phyloP scores from a whole-genome alignment of 164 flowering plant genomes.

The Echeveria elegans region DNA sequence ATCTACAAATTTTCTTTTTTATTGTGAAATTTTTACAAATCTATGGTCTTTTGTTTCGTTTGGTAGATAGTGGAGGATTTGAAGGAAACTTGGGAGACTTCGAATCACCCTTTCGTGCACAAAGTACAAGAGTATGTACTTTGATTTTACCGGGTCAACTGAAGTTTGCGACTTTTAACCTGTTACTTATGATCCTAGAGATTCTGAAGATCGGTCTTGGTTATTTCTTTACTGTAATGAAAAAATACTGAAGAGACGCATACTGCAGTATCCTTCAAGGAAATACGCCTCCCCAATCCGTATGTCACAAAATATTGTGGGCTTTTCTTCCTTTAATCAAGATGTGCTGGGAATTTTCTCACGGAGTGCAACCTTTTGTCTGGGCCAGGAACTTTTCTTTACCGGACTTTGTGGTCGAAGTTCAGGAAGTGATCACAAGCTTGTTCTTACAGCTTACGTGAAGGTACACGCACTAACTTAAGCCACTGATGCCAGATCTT shows the following conservation, averaged over 20 bases:
- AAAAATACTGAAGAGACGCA: constrained; percentile 74
- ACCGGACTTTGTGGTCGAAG: constrained; percentile 85
- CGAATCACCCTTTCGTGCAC: constrained; percentile 84
- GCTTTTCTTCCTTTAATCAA: neutral
- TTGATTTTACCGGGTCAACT: neutral
- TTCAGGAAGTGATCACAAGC: constrained; percentile 74
- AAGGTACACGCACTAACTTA: constrained; percentile 38
- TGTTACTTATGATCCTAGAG: neutral
- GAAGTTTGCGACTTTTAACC: neutral
- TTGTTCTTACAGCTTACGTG: constrained; percentile 72
- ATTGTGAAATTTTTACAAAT: neutral
- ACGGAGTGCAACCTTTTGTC: neutral
- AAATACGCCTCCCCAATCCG: constrained; percentile 90
- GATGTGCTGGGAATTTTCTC: neutral
- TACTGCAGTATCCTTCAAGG: constrained; percentile 70
- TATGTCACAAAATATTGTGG: constrained; percentile 23
- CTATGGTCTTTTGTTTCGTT: constrained; percentile 3
- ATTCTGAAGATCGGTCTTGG: constrained; percentile 4
- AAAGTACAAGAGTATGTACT: constrained; percentile 92
- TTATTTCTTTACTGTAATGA: constrained; percentile 62
- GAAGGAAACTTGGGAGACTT: constrained; percentile 91
- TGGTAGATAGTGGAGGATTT: constrained; percentile 84
- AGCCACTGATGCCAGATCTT: neutral
- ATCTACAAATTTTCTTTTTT: neutral
- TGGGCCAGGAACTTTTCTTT: constrained; percentile 41